Conservation (phyloP, 176 grass and related monocot genomes). For the Oryza brachyantha region DNA sequence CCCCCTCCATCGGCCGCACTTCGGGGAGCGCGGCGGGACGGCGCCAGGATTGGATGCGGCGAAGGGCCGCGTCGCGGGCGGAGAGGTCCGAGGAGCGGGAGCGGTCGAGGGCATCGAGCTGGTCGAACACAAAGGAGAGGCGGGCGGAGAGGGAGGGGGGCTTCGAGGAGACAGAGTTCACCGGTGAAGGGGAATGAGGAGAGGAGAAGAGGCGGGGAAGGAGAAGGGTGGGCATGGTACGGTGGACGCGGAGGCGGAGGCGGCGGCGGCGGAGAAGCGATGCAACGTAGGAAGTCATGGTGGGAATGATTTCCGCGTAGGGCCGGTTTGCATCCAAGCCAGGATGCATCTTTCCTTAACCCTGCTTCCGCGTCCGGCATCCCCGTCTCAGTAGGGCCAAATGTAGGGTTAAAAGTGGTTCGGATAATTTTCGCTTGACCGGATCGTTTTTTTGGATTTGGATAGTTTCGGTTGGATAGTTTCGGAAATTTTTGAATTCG, state of each 20-base stretch:
- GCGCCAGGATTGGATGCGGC: conserved; percentile 84
- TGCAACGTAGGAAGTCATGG: conserved; percentile 19
- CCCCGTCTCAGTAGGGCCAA: too few relatives aligned
- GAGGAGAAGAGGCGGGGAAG: conserved; percentile 23
- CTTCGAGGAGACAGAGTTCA: conserved; percentile 38
- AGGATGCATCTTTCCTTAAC: too few relatives aligned
- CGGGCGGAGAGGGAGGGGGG: conserved; percentile 79
- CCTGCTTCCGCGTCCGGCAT: too few relatives aligned
- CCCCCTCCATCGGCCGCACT: background rate
- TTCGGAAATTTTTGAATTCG: too few relatives aligned
- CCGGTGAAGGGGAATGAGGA: background rate
- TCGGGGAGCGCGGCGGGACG: conserved; percentile 18
- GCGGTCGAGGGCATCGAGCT: conserved; percentile 74
- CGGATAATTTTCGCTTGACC: too few relatives aligned
- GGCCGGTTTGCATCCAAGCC: too few relatives aligned
- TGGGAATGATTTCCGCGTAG: background rate
- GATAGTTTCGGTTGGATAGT: too few relatives aligned
- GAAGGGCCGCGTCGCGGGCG: conserved; percentile 72
- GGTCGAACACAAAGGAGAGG: conserved; percentile 95
- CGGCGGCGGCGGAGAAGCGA: conserved; percentile 17
- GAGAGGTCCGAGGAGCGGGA: conserved; percentile 63
- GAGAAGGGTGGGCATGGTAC: conserved; percentile 22
- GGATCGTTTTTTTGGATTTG: too few relatives aligned
- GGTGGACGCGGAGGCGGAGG: conserved; percentile 20
- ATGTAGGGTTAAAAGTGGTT: too few relatives aligned